Evolutionary conservation across 2,329 filamentous ascomycete genomes (phyloP).

Genomic region (Diaporthe caulivora): DNA sequence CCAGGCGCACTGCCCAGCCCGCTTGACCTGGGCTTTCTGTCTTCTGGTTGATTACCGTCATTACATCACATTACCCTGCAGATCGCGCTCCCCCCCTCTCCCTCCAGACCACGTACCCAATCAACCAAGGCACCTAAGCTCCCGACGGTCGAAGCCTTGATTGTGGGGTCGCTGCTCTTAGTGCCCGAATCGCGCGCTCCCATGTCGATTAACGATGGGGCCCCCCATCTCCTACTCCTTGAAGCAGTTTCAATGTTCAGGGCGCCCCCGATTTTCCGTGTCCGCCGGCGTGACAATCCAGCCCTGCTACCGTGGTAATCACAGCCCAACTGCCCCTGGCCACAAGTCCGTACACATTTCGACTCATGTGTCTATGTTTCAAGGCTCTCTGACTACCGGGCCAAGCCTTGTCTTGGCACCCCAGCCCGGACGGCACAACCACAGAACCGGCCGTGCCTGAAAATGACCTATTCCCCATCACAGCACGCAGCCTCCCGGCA

Average conservation of each 20-base stretch:
- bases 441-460: background rate
- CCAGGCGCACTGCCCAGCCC: background rate
- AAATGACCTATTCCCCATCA: background rate
- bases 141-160: constrained; percentile 13
- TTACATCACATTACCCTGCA: constrained; percentile 23
- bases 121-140: background rate
- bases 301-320: constrained; percentile 25
- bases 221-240: constrained; percentile 22
- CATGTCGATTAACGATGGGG: constrained; percentile 2
- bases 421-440: constrained; percentile 4
- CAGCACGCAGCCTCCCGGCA: background rate
- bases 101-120: too few relatives aligned
- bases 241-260: constrained; percentile 23
- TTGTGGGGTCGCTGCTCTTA: constrained; percentile 1
- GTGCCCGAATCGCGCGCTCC: constrained; percentile 10
- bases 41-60: constrained; percentile 18
- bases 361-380: constrained; percentile 27
- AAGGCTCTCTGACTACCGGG: constrained; percentile 22
- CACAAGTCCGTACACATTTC: background rate
- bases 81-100: background rate
- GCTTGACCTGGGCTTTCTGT: background rate
- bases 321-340: constrained; percentile 19
- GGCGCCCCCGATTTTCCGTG: constrained; percentile 9
- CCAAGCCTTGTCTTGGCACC: constrained; percentile 24
- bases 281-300: constrained; percentile 6